Evolutionary conservation across 495 filamentous ascomycete species (phyloP), one percentile per base, ranked within the genome.

Genomic region (Aspergillus campestris): DNA sequence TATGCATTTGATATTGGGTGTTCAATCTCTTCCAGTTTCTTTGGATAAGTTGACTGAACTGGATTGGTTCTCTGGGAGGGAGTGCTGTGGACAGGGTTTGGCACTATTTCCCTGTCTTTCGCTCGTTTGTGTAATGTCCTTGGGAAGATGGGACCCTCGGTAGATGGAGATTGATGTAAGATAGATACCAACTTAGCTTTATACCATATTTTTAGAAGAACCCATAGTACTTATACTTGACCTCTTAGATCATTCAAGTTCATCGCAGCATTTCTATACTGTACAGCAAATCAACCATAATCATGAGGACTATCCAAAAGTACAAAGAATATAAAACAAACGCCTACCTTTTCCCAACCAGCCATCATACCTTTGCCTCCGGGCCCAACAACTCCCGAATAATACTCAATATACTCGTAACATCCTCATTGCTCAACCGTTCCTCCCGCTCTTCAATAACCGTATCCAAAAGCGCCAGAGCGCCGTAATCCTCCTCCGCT

Each of bases 401-500:
- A 45, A 69, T 64, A 27, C 37, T 49, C 42, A 71, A 47, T 38
- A 73, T 57, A 46, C 37, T 47, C 38, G 34, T 35, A 11, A 67
- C 60, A 52, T 73, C 59, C 40, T 63, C 67, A 34, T 66, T 52
- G 8, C 52, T 54, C 36, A 73, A 55, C 34, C 69, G 51, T 40
- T 62, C 53, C 51, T 70, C 69, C 31, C 66, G 48, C 55, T 73
- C 69, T 49, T 73, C 69, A 57, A 73, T 61, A 13, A 73, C 59
- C 34, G 59, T 59, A 53, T 70, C 66, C 41, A 71, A 50, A 37
- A 73, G 43, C 7, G 64, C 69, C 39, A 64, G 39, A 7, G 66
- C 62, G 12, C 65, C 61, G 31, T 62, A 69, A 57, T 69, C 61
- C 11, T 59, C 62, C 41, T 59, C 62, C 9, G 44, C 45, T 6